Conservation (phyloP, 208 protist species). For the Kentomonas sorsogonicus region DNA sequence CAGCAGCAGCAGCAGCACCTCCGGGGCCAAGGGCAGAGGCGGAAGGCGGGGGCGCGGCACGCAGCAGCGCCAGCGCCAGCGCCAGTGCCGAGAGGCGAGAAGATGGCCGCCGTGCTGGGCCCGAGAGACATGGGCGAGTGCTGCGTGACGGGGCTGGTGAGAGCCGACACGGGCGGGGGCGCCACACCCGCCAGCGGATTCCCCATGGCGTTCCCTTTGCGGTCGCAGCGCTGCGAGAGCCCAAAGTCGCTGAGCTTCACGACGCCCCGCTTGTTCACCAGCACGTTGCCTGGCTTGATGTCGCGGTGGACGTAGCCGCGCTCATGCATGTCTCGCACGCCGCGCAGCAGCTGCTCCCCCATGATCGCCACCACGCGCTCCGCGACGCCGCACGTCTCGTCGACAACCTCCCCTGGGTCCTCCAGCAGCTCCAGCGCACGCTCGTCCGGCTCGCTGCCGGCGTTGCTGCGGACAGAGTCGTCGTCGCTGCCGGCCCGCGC, state of each 20-base stretch:
- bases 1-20: no score
- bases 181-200: no score
- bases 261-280: constrained; percentile 91
- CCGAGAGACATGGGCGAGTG: no score
- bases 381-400: constrained; percentile 49
- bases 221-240: constrained; percentile 67
- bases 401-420: constrained; percentile 22
- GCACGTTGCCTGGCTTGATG: constrained; percentile 93
- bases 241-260: constrained; percentile 97
- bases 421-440: constrained; percentile 12
- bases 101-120: no score
- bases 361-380: constrained; percentile 80
- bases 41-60: no score
- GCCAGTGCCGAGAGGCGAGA: no score
- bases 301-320: constrained; percentile 87
- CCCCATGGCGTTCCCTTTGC: constrained; percentile 16
- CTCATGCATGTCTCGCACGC: constrained; percentile 82
- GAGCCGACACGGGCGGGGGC: no score
- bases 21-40: no score
- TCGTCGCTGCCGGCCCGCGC: no score
- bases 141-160: no score
- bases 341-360: constrained; percentile 74
- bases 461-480: constrained; percentile 22
- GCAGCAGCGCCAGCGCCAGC: no score
- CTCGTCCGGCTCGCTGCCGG: constrained; percentile 21